Evolutionary conservation across 2,329 filamentous ascomycete genomes (phyloP).

Genomic region (Aspergillus carbonarius): DNA sequence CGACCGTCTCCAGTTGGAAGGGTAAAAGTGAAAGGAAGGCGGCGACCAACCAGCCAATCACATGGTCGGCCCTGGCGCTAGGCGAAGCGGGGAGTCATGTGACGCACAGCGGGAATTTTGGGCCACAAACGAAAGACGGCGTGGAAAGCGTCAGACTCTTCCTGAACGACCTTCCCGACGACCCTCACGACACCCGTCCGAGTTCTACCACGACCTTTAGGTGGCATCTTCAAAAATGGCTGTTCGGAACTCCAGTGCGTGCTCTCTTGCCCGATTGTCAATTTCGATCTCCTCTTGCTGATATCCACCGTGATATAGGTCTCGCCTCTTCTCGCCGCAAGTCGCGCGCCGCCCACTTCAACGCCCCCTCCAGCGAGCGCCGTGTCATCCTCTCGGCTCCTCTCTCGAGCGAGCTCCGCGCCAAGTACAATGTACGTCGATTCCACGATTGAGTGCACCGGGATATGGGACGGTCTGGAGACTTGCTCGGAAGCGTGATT

Average conservation of each 20-base stretch:
- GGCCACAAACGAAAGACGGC: constrained; percentile 16
- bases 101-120: constrained; percentile 31
- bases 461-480: too few species aligned
- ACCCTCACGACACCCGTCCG: constrained; percentile 21
- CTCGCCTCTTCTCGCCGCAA: constrained; percentile 83
- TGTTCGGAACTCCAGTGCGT: constrained; percentile 33
- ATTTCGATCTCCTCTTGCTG: background rate
- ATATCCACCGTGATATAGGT: constrained; percentile 23
- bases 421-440: constrained; percentile 91
- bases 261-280: too few species aligned
- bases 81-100: constrained; percentile 27
- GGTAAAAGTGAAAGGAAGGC: background rate
- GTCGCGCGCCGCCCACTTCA: constrained; percentile 98
- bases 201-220: constrained; percentile 18
- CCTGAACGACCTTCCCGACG: constrained; percentile 19
- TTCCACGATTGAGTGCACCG: constrained; percentile 6
- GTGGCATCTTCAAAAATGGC: constrained; percentile 33
- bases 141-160: constrained; percentile 3
- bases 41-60: constrained; percentile 12
- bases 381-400: constrained; percentile 96
- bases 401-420: constrained; percentile 93
- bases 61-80: constrained; percentile 15
- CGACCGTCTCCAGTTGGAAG: background rate
- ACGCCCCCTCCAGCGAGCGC: constrained; percentile 83
- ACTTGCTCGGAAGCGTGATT: too few species aligned